Evolutionary conservation across 148 eudicot genomes (phyloP), one percentile per base, ranked within the genome.

Genomic region (Camellia japonica): DNA sequence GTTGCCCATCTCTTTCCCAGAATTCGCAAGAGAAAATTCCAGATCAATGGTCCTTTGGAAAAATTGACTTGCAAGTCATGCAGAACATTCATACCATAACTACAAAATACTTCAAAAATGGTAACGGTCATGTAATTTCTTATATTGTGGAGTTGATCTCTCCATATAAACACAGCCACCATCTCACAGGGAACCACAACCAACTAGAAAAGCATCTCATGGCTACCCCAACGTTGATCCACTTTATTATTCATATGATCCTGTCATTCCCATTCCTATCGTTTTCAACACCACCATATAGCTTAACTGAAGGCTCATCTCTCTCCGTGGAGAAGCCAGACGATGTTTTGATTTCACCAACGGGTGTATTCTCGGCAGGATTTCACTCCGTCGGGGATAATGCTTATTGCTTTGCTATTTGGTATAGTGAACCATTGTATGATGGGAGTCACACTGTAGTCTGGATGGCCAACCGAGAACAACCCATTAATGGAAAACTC

Each of bases 391-490:
- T 79, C 7, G 89, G 86, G 3, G 59, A 71, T 3, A 85, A 87
- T 77, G 86, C 91, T 0, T 85, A 38, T 41, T 67, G 55, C 62
- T 89, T 84, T 43, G 86, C 85, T 1, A 78, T 87, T 38, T 89
- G 86, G 88, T 80, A 78, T 72, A 58, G 80, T 12, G 42, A 66
- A 44, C 66, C 82, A 51, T 41, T 56, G 16, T 16, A 78, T 3
- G 71, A 65, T 16, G 73, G 63, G 2, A 73, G 54, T 54, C 80
- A 54, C 62, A 82, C 87, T 38, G 62, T 81, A 0, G 81, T 84
- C 47, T 90, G 93, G 91, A 87, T 86, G 83, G 90, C 90, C 4
- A 88, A 90, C 47, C 74, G 88, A 44, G 90, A 90, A 76, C 47
- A 85, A 67, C 91, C 91, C 1, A 85, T 90, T 0, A 90, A 88